Evolutionary conservation across 768 basidiomycete species (phyloP).

Genomic region (Hypholoma sublateritium): DNA sequence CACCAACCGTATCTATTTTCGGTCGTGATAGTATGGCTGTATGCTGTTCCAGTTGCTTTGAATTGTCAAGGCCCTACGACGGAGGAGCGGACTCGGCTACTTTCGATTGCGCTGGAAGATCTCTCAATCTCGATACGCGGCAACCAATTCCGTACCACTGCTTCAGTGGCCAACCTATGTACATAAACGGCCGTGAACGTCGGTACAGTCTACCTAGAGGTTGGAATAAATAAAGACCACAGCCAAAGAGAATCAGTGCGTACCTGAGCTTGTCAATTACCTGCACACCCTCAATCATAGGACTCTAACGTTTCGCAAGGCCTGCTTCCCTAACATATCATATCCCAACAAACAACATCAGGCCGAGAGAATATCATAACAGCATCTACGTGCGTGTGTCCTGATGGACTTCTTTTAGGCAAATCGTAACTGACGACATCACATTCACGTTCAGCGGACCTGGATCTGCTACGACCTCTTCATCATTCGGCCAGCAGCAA

Average conservation of each 20-base stretch:
- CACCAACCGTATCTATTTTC: neutral
- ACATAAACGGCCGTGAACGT: slow-evolving; percentile 7
- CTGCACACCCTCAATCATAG: neutral
- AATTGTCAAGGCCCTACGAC: neutral
- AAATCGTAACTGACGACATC: neutral
- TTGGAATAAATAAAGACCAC: neutral
- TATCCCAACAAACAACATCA: neutral
- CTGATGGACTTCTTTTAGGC: neutral
- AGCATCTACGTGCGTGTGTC: slow-evolving; percentile 1
- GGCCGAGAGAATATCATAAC: neutral
- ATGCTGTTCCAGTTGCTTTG: neutral
- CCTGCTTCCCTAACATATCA: no score
- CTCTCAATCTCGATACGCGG: slow-evolving; percentile 4
- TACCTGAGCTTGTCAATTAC: neutral
- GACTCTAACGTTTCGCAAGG: neutral
- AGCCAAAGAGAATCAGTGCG: neutral
- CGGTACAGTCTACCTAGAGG: neutral
- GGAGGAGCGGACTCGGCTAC: slow-evolving; percentile 4
- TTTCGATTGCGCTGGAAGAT: slow-evolving; percentile 2
- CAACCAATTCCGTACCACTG: neutral
- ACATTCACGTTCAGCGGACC: neutral
- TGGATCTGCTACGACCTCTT: neutral
- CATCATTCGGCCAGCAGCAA: slow-evolving; percentile 1
- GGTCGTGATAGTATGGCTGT: neutral
- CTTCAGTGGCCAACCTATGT: neutral